Evolutionary conservation across 768 basidiomycete species (phyloP).

Genomic region (Suillus americanus): DNA sequence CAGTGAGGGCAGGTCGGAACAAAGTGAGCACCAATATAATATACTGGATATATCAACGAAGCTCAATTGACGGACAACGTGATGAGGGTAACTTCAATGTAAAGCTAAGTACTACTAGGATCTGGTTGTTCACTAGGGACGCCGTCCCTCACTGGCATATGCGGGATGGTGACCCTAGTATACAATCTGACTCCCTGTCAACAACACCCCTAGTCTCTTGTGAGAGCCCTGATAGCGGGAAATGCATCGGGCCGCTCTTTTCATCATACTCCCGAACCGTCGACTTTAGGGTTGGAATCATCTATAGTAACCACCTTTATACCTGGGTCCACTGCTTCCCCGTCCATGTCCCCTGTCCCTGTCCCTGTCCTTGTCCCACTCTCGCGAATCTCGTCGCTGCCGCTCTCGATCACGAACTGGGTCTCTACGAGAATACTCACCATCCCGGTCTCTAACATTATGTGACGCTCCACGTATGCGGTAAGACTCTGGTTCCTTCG

Average conservation of each 20-base stretch:
- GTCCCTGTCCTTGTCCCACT: slow-evolving; percentile 21
- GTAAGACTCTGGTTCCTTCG: slow-evolving; percentile 14
- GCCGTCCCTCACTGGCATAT: background rate
- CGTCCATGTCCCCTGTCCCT: slow-evolving; percentile 21
- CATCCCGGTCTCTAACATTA: slow-evolving; percentile 14
- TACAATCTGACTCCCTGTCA: slow-evolving; percentile 57
- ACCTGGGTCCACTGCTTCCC: slow-evolving; percentile 40
- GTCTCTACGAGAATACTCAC: slow-evolving; percentile 14
- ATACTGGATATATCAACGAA: background rate
- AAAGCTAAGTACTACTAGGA: background rate
- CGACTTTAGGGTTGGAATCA: slow-evolving; percentile 12
- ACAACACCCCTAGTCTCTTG: too few relatives aligned
- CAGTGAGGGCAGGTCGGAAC: background rate
- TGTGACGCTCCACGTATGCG: slow-evolving; percentile 32
- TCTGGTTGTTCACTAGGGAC: slow-evolving; percentile 1
- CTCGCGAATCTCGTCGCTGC: slow-evolving; percentile 19
- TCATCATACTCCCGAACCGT: slow-evolving; percentile 51
- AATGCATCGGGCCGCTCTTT: too few relatives aligned
- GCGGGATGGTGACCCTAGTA: slow-evolving; percentile 50
- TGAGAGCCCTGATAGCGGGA: too few relatives aligned
- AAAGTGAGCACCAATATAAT: background rate
- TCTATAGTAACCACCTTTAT: slow-evolving; percentile 44
- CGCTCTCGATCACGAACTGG: slow-evolving; percentile 17
- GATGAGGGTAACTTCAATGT: background rate
- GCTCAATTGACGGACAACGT: background rate